Base-by-base conservation (phyloP, 2,329 filamentous ascomycete genomes). In the Pseudogymnoascus sp. region DNA sequence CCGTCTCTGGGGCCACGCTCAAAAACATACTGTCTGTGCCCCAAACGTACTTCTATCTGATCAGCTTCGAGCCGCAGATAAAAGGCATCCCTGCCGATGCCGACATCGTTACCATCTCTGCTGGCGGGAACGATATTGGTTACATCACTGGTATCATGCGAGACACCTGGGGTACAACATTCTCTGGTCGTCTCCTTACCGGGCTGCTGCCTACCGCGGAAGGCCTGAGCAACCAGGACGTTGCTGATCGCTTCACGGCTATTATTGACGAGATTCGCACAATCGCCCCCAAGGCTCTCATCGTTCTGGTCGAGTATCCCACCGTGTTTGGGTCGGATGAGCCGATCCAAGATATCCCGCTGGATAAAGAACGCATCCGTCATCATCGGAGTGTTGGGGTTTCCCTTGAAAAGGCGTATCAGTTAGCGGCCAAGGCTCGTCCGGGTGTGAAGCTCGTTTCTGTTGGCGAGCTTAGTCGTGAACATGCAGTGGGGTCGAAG, bases 61-160 rank as follows among this genome's bases (percentile, higher is more conserved):
- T 66, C 21, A 61, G 63, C 2, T 75, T 76, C 63, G 62, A 69
- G 33, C 75, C 75, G 21, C 76, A 78, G 68, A 67, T 77, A 31
- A 60, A 69, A 12, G 68, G 64, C 3, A 60, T 78, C 10, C 75
- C 75, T 0, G 59, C 61, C 1, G 72, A 75, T 64, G 70, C 70
- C 8, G 73, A 77, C 61, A 66, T 76, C 23, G 74, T 77, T 3
- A 68, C 74, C 14, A 69, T 76, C 10, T 73, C 73, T 11, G 73
- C 71, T 63, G 75, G 75, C 33, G 75, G 75, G 12, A 77, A 77
- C 62, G 75, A 77, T 65, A 69, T 77, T 50, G 71, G 70, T 3
- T 77, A 77, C 64, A 69, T 75, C 44, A 73, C 71, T 4, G 73
- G 73, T 2, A 62, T 77, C 11, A 71, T 73, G 56, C 67, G 68